phyloP scores from a whole-genome alignment of 371 early-diverging fungal genomes.

The Rhizopus arrhizus region DNA sequence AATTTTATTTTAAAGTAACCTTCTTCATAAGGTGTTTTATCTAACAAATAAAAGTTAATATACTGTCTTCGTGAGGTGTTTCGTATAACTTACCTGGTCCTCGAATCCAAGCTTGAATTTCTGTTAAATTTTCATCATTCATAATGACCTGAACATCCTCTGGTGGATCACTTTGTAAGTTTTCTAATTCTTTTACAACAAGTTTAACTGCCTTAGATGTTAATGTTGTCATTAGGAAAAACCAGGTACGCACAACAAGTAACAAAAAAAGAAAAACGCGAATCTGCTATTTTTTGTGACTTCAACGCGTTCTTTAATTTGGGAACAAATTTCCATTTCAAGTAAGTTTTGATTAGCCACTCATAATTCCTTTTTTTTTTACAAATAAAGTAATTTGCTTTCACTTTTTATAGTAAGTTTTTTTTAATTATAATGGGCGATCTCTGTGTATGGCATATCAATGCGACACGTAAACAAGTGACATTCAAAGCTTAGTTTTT shows the following conservation, averaged over 20 bases:
- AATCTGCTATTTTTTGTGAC: background rate
- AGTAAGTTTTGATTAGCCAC: too few relatives aligned
- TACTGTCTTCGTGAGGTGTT: background rate
- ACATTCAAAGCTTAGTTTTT: too few relatives aligned
- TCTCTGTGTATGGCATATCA: too few relatives aligned
- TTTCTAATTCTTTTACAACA: slow-evolving; percentile 65
- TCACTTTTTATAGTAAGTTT: too few relatives aligned
- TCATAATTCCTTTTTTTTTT: too few relatives aligned
- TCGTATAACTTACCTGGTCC: slow-evolving; percentile 70
- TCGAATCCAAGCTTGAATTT: slow-evolving; percentile 83
- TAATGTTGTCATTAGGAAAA: slow-evolving; percentile 6
- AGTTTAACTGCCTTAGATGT: slow-evolving; percentile 28
- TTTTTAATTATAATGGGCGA: too few relatives aligned
- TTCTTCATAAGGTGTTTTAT: slow-evolving; percentile 79
- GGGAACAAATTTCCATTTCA: too few relatives aligned
- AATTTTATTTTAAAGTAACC: slow-evolving; percentile 75
- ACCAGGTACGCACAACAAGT: background rate
- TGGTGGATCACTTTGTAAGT: slow-evolving; percentile 59
- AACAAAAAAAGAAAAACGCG: background rate
- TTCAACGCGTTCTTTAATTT: background rate
- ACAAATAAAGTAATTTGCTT: too few relatives aligned
- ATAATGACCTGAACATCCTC: slow-evolving; percentile 78
- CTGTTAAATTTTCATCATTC: slow-evolving; percentile 72
- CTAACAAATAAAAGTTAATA: slow-evolving; percentile 16
- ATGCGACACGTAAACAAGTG: too few relatives aligned